phyloP scores from a whole-genome alignment of 2,329 filamentous ascomycete genomes.

The Ophiostoma sp. region DNA sequence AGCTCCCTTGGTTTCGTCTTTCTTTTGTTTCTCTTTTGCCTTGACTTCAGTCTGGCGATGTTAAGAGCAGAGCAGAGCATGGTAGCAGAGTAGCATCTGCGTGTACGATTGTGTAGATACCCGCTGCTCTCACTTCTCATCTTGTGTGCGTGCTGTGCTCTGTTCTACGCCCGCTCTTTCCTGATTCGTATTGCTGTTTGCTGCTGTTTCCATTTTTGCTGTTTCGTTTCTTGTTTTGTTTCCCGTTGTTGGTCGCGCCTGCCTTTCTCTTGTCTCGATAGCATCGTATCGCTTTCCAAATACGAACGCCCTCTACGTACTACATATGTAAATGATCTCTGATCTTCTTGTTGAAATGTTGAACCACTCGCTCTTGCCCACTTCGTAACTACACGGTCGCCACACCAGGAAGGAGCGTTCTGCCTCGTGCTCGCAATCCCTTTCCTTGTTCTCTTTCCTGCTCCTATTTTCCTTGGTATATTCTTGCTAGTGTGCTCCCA shows the following conservation, averaged over 20 bases:
- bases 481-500: slow-evolving; percentile 1
- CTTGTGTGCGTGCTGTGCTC: not conserved
- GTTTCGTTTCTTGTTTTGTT: slow-evolving; percentile 8
- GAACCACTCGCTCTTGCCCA: not conserved
- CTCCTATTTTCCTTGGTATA: slow-evolving; percentile 18
- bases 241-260: not conserved
- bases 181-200: slow-evolving; percentile 10
- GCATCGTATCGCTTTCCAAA: not conserved
- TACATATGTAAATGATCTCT: not conserved
- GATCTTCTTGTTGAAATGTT: not conserved
- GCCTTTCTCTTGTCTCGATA: not conserved
- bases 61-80: not conserved
- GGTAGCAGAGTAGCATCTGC: not conserved
- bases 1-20: not conserved
- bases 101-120: not conserved
- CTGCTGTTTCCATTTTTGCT: slow-evolving; percentile 2
- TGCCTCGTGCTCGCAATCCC: not conserved
- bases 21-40: not conserved
- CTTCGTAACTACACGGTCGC: not conserved
- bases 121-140: not conserved
- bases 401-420: not conserved
- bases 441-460: slow-evolving; percentile 8
- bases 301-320: not conserved
- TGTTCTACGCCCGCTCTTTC: not conserved
- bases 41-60: not conserved